A percentile compares a stretch with the other conserved stretches of the same genome.
These are phyloP conservation scores for Diaporthe sp. DNA, from an alignment of 2,329 filamentous ascomycete species.

Conservation along the genomic window DNA sequence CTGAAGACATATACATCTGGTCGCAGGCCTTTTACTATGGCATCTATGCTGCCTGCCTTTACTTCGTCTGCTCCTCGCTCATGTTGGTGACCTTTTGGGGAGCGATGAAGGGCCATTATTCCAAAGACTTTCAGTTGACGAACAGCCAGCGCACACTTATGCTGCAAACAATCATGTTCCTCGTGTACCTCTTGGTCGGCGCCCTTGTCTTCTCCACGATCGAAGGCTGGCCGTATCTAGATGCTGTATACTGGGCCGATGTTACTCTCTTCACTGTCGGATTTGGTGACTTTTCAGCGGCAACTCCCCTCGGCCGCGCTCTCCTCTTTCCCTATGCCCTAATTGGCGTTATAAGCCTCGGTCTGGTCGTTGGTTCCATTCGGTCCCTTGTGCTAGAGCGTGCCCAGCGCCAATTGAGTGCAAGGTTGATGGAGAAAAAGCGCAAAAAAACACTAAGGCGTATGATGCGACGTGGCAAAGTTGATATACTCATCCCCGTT, in stretches of 20 bases:
- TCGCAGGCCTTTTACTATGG: conserved; percentile 92
- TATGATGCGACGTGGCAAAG: conserved; percentile 61
- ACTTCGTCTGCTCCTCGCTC: conserved; percentile 82
- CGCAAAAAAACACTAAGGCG: conserved; percentile 62
- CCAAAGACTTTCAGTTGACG: conserved; percentile 83
- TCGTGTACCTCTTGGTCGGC: conserved; percentile 84
- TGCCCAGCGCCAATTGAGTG: conserved; percentile 66
- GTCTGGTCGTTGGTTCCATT: conserved; percentile 86
- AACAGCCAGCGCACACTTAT: conserved; percentile 89
- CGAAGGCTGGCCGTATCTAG: conserved; percentile 82
- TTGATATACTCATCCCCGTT: conserved; percentile 66
- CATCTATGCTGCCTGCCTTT: conserved; percentile 83
- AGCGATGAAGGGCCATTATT: conserved; percentile 78
- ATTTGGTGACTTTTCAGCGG: conserved; percentile 68
- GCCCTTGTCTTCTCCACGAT: conserved; percentile 81
- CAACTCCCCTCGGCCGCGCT: conserved; percentile 71
- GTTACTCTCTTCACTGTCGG: conserved; percentile 77
- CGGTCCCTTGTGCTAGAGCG: conserved; percentile 74
- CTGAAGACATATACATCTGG: conserved; percentile 68
- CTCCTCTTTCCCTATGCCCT: conserved; percentile 88
- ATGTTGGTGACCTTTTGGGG: conserved; percentile 86
- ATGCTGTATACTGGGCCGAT: conserved; percentile 85
- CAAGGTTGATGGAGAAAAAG: conserved; percentile 72
- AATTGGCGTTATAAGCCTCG: conserved; percentile 85
- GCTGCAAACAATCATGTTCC: conserved; percentile 88